These are phyloP conservation scores for Populus tremula DNA, from an alignment of 345 rosid species.

Conservation along the genomic window DNA sequence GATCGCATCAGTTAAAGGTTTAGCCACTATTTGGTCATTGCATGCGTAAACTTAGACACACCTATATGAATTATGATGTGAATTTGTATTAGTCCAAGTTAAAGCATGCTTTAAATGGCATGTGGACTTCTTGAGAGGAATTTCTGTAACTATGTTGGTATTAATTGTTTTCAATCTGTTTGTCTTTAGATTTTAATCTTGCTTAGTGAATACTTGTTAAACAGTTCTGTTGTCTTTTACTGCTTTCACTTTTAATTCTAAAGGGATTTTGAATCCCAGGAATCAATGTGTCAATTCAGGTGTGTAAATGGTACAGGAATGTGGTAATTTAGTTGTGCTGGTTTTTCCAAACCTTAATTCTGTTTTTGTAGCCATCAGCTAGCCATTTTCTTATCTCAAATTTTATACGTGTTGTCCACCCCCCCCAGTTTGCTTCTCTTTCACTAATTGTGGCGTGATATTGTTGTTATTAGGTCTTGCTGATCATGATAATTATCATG, in stretches of 20 bases:
- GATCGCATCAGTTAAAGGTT: not conserved
- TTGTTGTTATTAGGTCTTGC: constrained; percentile 71
- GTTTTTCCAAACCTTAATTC: not conserved
- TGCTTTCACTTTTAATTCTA: not conserved
- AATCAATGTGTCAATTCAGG: not conserved
- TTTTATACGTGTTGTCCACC: not conserved
- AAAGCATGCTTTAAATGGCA: not conserved
- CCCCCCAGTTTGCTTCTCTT: not conserved
- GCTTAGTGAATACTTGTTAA: not conserved
- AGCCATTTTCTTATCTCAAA: not conserved
- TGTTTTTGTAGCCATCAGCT: not conserved
- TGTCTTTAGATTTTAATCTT: not conserved
- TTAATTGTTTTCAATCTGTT: not conserved
- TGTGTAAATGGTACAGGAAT: not conserved
- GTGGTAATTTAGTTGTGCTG: not conserved
- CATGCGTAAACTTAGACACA: not conserved
- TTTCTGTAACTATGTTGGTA: not conserved
- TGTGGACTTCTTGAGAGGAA: not conserved
- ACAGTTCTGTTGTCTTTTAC: not conserved
- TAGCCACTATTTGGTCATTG: not conserved
- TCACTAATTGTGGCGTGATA: constrained; percentile 5
- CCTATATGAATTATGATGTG: not conserved
- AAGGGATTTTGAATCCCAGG: not conserved
- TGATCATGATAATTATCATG: constrained; percentile 99
- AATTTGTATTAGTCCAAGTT: not conserved